Percentiles rank a stretch among this genome's conserved stretches.
Evolutionary conservation across 2,329 filamentous ascomycete species (phyloP).

Genomic region (Geosmithia flava): DNA sequence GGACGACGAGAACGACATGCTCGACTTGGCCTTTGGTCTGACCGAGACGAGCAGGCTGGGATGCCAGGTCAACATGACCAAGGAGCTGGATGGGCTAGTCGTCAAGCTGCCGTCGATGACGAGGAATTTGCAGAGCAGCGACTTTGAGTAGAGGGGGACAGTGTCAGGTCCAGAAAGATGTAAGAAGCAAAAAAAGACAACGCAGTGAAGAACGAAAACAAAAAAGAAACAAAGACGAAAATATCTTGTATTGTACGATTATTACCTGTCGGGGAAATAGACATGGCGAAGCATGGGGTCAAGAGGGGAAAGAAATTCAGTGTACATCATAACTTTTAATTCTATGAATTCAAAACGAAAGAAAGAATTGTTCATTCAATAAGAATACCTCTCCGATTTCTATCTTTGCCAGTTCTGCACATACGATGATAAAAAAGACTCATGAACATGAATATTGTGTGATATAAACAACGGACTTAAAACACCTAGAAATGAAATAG

Average conservation of each 20-base stretch:
- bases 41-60: constrained; percentile 77
- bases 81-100: constrained; percentile 74
- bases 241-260: neutral
- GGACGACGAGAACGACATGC: constrained; percentile 80
- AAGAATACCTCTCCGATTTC: neutral
- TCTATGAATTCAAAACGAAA: neutral
- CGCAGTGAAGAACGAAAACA: too few species aligned
- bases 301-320: neutral
- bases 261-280: neutral
- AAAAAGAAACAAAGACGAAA: neutral
- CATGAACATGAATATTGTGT: neutral
- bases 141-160: constrained; percentile 42
- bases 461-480: neutral
- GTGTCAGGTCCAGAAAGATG: too few species aligned
- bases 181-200: too few species aligned
- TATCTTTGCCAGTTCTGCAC: neutral
- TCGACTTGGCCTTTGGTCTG: constrained; percentile 80
- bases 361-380: too few species aligned
- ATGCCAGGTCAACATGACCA: constrained; percentile 85
- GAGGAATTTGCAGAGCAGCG: constrained; percentile 86
- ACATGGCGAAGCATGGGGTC: neutral
- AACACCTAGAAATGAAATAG: neutral
- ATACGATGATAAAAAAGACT: neutral
- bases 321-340: neutral
- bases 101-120: constrained; percentile 89